phyloP scores from a whole-genome alignment of 352 stramenopile species.

The Pythium aristosporum region DNA sequence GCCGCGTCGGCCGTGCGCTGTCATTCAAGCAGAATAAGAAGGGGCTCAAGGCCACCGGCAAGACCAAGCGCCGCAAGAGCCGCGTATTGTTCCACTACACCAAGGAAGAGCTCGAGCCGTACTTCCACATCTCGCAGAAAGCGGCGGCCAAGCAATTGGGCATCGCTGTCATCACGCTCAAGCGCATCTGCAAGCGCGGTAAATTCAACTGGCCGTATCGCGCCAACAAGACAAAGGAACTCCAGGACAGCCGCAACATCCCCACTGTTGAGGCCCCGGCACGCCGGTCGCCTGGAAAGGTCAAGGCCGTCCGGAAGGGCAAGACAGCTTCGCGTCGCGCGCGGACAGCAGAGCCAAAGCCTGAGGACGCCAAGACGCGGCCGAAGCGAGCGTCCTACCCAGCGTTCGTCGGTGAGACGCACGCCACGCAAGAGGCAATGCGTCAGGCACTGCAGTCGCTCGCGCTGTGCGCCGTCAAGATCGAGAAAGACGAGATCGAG shows the following conservation, averaged over 20 bases:
- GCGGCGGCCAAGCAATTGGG: conserved; percentile 41
- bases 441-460: conserved; percentile 23
- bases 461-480: conserved; percentile 24
- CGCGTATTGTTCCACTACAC: conserved; percentile 45
- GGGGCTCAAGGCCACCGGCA: conserved; percentile 5
- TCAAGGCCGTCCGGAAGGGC: background rate
- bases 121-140: conserved; percentile 52
- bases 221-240: conserved; percentile 28
- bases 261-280: background rate
- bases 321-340: background rate
- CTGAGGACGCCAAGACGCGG: background rate
- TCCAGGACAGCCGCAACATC: conserved; percentile 9
- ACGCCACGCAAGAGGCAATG: conserved; percentile 4
- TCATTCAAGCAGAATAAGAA: conserved; percentile 22
- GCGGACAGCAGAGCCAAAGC: background rate
- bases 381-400: background rate
- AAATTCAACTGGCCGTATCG: conserved; percentile 63
- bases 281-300: background rate
- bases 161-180: conserved; percentile 65
- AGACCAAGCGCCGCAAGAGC: conserved; percentile 40
- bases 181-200: conserved; percentile 56
- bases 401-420: conserved; percentile 7
- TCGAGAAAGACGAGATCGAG: conserved; percentile 20
- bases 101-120: conserved; percentile 34
- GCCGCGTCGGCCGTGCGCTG: conserved; percentile 23